These are phyloP conservation scores for Naganishia vishniacii DNA, from an alignment of 768 basidiomycete genomes.

Conservation along the genomic window DNA sequence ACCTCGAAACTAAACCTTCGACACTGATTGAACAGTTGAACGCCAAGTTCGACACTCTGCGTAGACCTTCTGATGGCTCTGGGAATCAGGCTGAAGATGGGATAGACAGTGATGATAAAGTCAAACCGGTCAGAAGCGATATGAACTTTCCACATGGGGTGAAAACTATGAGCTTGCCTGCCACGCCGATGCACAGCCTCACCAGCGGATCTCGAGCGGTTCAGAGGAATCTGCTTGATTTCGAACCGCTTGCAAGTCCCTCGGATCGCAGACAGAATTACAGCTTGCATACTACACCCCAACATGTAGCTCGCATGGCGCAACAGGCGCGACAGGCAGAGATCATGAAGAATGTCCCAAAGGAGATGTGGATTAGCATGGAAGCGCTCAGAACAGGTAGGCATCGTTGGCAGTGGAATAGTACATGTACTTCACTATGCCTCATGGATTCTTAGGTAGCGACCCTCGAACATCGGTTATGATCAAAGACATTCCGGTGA, in stretches of 20 bases:
- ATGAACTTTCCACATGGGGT: not conserved
- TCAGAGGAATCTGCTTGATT: no score
- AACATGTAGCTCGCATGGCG: slow-evolving; percentile 1
- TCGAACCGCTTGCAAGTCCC: no score
- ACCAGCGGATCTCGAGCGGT: no score
- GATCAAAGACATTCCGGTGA: slow-evolving; percentile 48
- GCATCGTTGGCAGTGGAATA: not conserved
- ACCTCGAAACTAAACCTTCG: not conserved
- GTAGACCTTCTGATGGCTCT: not conserved
- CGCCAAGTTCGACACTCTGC: slow-evolving; percentile 1
- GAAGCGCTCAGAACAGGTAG: slow-evolving; percentile 8
- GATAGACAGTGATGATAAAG: not conserved
- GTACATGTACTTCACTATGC: no score
- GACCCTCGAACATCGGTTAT: slow-evolving; percentile 45
- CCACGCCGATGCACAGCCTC: not conserved
- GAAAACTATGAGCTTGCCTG: not conserved
- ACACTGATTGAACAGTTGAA: slow-evolving; percentile 19
- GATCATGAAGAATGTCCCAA: slow-evolving; percentile 19
- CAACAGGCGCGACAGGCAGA: slow-evolving; percentile 6
- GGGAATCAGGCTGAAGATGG: no score
- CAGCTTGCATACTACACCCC: slow-evolving; percentile 5
- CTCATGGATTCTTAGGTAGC: not conserved
- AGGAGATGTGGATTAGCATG: slow-evolving; percentile 5
- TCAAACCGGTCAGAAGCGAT: slow-evolving; percentile 10
- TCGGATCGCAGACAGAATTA: no score